phyloP scores from a whole-genome alignment of 768 basidiomycete species.

The Suillus tomentosus region DNA sequence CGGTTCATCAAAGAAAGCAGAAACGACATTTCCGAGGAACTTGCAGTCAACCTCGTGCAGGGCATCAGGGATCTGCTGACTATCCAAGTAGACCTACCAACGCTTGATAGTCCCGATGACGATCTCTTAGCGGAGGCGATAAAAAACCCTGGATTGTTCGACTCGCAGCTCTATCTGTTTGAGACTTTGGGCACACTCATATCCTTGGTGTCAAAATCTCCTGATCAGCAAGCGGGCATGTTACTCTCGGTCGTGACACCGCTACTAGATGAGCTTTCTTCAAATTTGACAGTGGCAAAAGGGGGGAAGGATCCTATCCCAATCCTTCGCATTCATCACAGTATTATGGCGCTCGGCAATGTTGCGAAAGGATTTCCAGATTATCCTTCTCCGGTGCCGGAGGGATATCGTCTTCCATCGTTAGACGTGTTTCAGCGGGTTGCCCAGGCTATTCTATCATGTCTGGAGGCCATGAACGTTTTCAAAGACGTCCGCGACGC shows the following conservation, averaged over 20 bases:
- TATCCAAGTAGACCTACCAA: constrained; percentile 76
- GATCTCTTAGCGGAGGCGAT: constrained; percentile 82
- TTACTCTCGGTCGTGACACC: constrained; percentile 82
- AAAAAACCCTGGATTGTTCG: constrained; percentile 69
- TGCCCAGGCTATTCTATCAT: constrained; percentile 85
- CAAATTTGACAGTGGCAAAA: constrained; percentile 54
- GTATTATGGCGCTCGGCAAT: constrained; percentile 92
- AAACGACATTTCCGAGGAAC: constrained; percentile 72
- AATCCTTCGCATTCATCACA: constrained; percentile 89
- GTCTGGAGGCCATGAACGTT: constrained; percentile 84
- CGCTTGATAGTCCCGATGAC: constrained; percentile 70
- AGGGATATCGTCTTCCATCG: constrained; percentile 68
- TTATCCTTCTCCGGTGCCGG: constrained; percentile 68
- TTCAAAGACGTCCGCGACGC: constrained; percentile 90
- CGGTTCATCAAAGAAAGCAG: constrained; percentile 86
- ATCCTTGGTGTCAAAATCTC: constrained; percentile 66
- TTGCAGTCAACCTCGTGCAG: constrained; percentile 71
- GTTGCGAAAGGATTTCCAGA: constrained; percentile 97
- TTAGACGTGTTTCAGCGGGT: constrained; percentile 81
- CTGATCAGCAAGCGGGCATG: constrained; percentile 67
- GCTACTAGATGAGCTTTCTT: constrained; percentile 71
- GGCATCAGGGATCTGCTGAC: constrained; percentile 75
- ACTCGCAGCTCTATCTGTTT: constrained; percentile 92
- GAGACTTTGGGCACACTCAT: constrained; percentile 88
- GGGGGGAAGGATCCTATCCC: constrained; percentile 68